A percentile compares a stretch with the other conserved stretches of the same genome.
These are phyloP conservation scores for Chrysoporthe deuterocubensis DNA, from an alignment of 2,329 filamentous ascomycete genomes.

Conservation along the genomic window DNA sequence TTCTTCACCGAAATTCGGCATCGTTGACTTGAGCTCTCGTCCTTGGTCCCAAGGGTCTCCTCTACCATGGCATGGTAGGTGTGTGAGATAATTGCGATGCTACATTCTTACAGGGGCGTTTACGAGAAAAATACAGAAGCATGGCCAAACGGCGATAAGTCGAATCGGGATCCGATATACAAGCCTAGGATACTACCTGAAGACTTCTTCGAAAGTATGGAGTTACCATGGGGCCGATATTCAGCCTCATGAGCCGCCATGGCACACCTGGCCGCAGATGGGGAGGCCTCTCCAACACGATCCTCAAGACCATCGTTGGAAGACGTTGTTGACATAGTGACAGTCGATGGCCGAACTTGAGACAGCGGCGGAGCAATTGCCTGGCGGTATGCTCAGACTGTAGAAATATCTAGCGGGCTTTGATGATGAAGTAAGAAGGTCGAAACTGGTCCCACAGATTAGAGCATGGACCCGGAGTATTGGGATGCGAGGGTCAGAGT, in stretches of 20 bases:
- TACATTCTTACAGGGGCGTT: too few species aligned
- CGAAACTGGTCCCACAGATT: slow-evolving; percentile 1
- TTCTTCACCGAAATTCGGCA: not conserved
- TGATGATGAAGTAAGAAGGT: not conserved
- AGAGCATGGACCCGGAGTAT: not conserved
- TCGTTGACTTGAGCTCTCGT: not conserved
- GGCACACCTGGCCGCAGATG: not conserved
- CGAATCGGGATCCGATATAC: not conserved
- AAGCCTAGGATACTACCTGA: not conserved
- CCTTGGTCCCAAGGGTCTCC: not conserved
- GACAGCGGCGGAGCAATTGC: not conserved
- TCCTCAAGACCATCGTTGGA: not conserved
- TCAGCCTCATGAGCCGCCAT: not conserved
- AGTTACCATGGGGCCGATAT: not conserved
- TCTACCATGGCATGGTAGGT: not conserved
- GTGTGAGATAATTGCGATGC: not conserved
- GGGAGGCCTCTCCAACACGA: not conserved
- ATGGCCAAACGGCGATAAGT: not conserved
- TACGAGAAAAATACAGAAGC: not conserved
- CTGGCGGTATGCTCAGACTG: not conserved
- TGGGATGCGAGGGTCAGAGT: not conserved
- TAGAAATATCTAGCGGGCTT: not conserved
- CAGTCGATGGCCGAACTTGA: not conserved
- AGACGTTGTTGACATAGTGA: not conserved
- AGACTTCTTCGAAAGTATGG: not conserved